phyloP scores from a whole-genome alignment of 139 green algal genomes.

The Chlorella sp. region DNA sequence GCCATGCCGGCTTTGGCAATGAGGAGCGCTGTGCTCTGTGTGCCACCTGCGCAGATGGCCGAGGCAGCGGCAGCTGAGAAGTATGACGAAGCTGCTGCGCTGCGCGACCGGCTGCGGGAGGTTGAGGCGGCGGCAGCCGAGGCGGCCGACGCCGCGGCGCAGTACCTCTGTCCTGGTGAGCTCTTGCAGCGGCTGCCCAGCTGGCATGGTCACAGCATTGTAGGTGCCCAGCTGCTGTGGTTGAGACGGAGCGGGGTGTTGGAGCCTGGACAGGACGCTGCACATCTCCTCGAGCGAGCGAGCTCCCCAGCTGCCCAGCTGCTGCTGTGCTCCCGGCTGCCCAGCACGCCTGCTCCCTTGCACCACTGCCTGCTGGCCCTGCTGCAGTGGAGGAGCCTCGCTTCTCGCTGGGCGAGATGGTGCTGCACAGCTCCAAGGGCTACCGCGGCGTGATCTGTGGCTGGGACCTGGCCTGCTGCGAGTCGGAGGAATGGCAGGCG shows the following conservation, averaged over 20 bases:
- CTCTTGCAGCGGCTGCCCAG: not conserved
- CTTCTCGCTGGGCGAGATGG: conserved; percentile 74
- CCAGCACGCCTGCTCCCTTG: too few relatives aligned
- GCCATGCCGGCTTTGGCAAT: too few relatives aligned
- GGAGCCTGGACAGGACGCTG: too few relatives aligned
- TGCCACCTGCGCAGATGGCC: not conserved
- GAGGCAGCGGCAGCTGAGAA: conserved; percentile 43
- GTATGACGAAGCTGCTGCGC: conserved; percentile 72
- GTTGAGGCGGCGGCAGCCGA: conserved; percentile 60
- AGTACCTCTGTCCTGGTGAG: conserved; percentile 24
- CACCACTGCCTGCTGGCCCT: not conserved
- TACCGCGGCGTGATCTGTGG: conserved; percentile 73
- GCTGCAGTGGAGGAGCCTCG: conserved; percentile 11
- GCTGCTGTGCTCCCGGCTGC: too few relatives aligned
- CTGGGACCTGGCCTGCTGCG: conserved; percentile 82
- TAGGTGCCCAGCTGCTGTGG: too few relatives aligned
- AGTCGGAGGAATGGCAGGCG: conserved; percentile 71
- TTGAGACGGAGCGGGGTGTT: too few relatives aligned
- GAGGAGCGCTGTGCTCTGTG: too few relatives aligned
- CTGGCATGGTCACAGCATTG: too few relatives aligned
- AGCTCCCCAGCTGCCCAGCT: too few relatives aligned
- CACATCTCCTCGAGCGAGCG: too few relatives aligned
- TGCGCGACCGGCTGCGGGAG: conserved; percentile 69
- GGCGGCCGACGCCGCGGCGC: conserved; percentile 31
- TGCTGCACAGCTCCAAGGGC: conserved; percentile 65